Evolutionary conservation across 163 green algal genomes (phyloP), one percentile per base, ranked within the genome.

Genomic region (Scenedesmus sp.): DNA sequence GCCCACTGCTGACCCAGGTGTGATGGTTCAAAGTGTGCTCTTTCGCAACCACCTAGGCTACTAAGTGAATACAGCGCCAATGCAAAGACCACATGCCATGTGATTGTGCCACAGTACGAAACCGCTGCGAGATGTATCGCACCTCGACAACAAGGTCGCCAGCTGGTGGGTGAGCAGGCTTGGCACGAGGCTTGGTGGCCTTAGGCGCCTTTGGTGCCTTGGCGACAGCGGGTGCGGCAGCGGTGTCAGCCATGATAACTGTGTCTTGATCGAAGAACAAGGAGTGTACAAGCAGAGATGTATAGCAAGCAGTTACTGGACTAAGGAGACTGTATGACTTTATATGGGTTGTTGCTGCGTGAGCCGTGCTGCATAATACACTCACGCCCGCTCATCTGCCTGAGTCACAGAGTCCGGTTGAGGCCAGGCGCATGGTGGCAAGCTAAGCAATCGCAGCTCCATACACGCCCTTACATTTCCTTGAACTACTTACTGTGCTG

Each of bases 241-340:
- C 37, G 49, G 87, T 26, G 56, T 91, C 87, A 87, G 78, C 22
- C 87, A 91, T 91, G 51, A 65, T 90, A 59, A 49, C 9, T 49
- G 65, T 76, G 30, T n/a, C 30, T 20, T 37, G 30, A 37, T 76
- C 65, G 7, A 76, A 20, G 2, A n/a, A n/a, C 2, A 22, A 70
- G n/a, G 20, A 24, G 43, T 16, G 1, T 35, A 6, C 22, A 80
- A 53, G 43, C 3, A 81, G n/a, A 33, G 35, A 5, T 76, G 49
- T 12, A 35, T 10, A 42, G 15, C 10, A 20, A 42, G 40, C 22
- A 59, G 43, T n/a, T 26, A 3, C 43, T 30, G 70, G 42, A 61
- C 1, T 4, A 0, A 33, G 44, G 3, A 12, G 18, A 30, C 7
- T 24, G 6, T 5, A 65, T 22, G 61, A 1, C 9, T 78, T 16